Percentiles rank a stretch among this genome's conserved stretches.
These are phyloP conservation scores for Mimosa bimucronata DNA, from an alignment of 306 rosid species.

Conservation along the genomic window DNA sequence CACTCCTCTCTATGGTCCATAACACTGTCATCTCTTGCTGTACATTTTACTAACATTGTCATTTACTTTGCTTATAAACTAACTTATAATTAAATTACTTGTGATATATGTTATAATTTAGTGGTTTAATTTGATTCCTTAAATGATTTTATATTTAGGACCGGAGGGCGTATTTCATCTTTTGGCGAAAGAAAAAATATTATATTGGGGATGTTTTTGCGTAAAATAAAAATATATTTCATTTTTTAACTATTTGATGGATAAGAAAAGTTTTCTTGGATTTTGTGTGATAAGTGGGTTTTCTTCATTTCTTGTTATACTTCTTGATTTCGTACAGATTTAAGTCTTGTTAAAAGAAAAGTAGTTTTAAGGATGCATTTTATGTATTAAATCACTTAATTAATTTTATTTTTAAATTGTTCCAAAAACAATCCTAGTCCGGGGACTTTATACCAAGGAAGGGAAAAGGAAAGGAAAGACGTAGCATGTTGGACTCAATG, in stretches of 20 bases:
- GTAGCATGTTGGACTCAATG: neutral
- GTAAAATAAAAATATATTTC: too few species aligned
- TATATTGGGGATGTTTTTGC: neutral
- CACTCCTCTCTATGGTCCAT: neutral
- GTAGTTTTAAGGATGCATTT: neutral
- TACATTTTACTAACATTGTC: too few species aligned
- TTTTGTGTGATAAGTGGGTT: too few species aligned
- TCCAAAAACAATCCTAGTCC: neutral
- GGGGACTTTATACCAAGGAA: neutral
- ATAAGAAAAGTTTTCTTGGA: neutral
- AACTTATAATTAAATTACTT: too few species aligned
- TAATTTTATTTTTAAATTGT: neutral
- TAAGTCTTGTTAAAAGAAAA: neutral
- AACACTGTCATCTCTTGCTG: conserved; percentile 10
- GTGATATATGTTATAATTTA: too few species aligned
- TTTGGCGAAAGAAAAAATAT: neutral
- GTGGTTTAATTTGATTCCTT: too few species aligned
- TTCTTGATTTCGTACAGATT: neutral
- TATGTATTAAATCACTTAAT: neutral
- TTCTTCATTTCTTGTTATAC: neutral
- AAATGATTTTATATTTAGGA: too few species aligned
- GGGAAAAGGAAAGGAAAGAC: neutral
- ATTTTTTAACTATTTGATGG: neutral
- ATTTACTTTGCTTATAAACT: too few species aligned
- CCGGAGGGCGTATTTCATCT: neutral